phyloP scores from a whole-genome alignment of 2,329 filamentous ascomycete genomes.

The Fonsecaea pedrosoi region DNA sequence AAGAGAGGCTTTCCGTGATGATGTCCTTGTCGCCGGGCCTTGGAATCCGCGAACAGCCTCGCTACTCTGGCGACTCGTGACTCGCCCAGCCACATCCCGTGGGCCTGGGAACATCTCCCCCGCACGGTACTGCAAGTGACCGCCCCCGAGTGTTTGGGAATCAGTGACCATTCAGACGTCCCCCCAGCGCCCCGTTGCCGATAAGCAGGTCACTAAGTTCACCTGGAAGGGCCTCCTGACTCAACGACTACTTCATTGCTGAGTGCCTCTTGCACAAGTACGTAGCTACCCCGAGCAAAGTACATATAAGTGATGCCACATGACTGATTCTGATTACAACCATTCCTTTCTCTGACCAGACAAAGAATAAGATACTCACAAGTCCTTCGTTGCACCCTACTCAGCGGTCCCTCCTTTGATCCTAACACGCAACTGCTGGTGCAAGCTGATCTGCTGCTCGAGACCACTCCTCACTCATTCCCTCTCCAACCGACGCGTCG shows the following conservation, averaged over 20 bases:
- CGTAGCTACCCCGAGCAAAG: neutral
- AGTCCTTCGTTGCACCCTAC: neutral
- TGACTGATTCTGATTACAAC: conserved; percentile 19
- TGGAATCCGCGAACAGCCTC: neutral
- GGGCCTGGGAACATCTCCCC: neutral
- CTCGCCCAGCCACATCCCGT: conserved; percentile 2
- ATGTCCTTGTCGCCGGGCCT: neutral
- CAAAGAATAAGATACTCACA: conserved; percentile 4
- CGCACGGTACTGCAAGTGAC: conserved; percentile 4
- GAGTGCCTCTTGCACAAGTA: neutral
- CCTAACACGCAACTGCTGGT: neutral
- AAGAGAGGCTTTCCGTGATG: neutral
- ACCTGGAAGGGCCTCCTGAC: conserved; percentile 15
- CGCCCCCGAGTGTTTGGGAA: neutral
- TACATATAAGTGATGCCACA: conserved; percentile 11
- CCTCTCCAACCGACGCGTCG: conserved; percentile 19
- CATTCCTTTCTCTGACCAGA: conserved; percentile 7
- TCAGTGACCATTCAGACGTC: conserved; percentile 1
- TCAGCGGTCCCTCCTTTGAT: neutral
- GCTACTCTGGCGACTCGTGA: neutral
- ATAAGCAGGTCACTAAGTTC: conserved; percentile 6
- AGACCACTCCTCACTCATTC: conserved; percentile 6
- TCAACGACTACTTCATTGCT: conserved; percentile 14
- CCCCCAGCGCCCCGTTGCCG: conserved; percentile 3
- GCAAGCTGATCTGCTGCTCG: conserved; percentile 1